These are phyloP conservation scores for Podaxis sp. DNA, from an alignment of 768 basidiomycete species.

Conservation along the genomic window DNA sequence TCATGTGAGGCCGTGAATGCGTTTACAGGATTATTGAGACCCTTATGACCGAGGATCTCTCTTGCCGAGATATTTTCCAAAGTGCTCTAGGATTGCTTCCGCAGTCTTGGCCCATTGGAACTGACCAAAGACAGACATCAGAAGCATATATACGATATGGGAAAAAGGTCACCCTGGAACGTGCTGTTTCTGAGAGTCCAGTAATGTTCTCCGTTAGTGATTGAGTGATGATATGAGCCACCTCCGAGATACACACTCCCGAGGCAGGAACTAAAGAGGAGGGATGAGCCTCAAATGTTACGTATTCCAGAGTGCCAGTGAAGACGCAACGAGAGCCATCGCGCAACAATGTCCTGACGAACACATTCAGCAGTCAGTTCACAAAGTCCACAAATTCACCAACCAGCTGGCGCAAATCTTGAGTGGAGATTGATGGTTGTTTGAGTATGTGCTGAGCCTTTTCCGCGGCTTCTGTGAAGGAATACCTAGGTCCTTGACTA, in stretches of 20 bases:
- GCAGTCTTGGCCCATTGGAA: conserved; percentile 6
- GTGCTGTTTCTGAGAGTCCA: background rate
- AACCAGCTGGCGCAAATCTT: background rate
- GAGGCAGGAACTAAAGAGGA: no score
- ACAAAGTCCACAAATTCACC: no score
- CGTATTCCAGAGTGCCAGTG: no score
- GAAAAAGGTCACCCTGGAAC: background rate
- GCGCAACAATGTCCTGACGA: no score
- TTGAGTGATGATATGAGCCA: conserved; percentile 10
- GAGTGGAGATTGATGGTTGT: background rate
- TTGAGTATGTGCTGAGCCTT: no score
- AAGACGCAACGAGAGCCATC: no score
- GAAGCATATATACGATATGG: background rate
- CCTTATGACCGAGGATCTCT: background rate
- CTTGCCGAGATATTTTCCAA: background rate
- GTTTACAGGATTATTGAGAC: conserved; percentile 8
- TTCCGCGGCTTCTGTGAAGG: background rate
- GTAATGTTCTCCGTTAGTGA: background rate
- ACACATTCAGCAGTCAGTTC: no score
- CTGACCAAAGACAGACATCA: background rate
- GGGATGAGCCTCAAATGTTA: background rate
- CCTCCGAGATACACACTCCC: background rate
- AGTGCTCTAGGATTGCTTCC: background rate
- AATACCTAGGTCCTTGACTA: background rate
- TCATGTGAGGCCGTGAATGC: background rate